These are phyloP conservation scores for Thielaviopsis punctulata DNA, from an alignment of 2,329 filamentous ascomycete species.

Conservation along the genomic window DNA sequence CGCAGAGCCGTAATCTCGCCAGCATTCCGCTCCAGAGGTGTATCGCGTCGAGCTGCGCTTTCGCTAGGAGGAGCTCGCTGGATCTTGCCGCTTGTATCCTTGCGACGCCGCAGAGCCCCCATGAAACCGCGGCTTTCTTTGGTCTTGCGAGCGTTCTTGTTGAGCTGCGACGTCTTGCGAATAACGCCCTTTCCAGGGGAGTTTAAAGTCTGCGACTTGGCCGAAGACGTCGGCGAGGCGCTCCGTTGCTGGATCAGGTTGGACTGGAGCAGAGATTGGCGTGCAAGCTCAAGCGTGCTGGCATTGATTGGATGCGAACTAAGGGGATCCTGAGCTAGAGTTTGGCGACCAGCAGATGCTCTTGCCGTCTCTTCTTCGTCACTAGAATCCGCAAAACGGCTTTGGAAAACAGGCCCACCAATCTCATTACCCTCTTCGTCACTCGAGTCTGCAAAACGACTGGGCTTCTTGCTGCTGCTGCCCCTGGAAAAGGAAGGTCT, in stretches of 20 bases:
- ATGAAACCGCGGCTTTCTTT: slow-evolving; percentile 24
- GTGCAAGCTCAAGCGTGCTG: background rate
- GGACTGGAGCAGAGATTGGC: background rate
- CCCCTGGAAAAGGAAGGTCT: slow-evolving; percentile 21
- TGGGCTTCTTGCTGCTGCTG: slow-evolving; percentile 16
- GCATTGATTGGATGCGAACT: slow-evolving; percentile 2
- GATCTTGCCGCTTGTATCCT: slow-evolving; percentile 32
- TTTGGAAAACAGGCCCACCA: slow-evolving; percentile 15
- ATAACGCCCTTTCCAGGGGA: slow-evolving; percentile 25
- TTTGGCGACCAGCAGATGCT: background rate
- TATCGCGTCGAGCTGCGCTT: slow-evolving; percentile 44
- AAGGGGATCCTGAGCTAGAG: background rate
- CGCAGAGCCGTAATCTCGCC: slow-evolving; percentile 33
- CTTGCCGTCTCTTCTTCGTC: slow-evolving; percentile 31
- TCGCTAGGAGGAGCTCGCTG: slow-evolving; percentile 35
- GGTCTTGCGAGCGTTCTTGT: slow-evolving; percentile 14
- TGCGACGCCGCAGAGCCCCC: slow-evolving; percentile 46
- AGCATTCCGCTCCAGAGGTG: slow-evolving; percentile 40
- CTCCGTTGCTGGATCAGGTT: slow-evolving; percentile 15
- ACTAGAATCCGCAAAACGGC: slow-evolving; percentile 49
- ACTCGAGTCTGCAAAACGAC: slow-evolving; percentile 56
- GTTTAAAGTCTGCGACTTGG: background rate
- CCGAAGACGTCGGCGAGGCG: slow-evolving; percentile 13
- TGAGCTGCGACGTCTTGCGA: slow-evolving; percentile 15
- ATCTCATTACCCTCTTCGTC: slow-evolving; percentile 35